Conservation (phyloP, 352 stramenopile genomes). For the Pythium brachiatum region DNA sequence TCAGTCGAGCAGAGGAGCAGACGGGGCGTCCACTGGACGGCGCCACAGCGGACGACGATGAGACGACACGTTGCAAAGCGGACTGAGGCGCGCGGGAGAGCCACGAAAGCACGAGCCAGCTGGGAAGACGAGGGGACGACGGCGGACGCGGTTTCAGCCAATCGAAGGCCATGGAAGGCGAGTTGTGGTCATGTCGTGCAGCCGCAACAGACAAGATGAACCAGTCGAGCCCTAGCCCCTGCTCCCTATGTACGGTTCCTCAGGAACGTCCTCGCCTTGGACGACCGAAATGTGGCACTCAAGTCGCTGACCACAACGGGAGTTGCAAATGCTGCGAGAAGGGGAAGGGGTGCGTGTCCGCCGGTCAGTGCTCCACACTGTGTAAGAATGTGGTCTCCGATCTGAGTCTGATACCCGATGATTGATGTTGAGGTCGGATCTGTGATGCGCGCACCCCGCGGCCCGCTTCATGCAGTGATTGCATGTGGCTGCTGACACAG, state of each 20-base stretch:
- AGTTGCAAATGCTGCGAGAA: background rate
- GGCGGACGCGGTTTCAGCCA: slow-evolving; percentile 6
- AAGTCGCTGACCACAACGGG: background rate
- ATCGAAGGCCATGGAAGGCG: background rate
- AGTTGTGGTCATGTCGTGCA: slow-evolving; percentile 19
- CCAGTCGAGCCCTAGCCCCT: slow-evolving; percentile 22
- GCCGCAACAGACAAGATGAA: slow-evolving; percentile 20
- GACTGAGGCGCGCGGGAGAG: slow-evolving; percentile 3
- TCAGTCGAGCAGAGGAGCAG: background rate
- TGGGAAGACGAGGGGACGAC: slow-evolving; percentile 11
- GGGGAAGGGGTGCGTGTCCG: no score
- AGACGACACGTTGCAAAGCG: background rate
- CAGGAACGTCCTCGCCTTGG: background rate
- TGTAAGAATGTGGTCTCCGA: no score
- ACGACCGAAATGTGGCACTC: background rate
- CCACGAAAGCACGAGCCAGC: slow-evolving; percentile 4
- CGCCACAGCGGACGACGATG: background rate
- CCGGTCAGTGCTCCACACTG: no score
- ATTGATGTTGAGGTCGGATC: background rate
- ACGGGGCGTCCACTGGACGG: background rate
- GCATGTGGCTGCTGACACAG: no score
- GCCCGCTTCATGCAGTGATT: no score
- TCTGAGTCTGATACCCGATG: background rate
- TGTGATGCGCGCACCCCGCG: no score
- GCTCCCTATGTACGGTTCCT: slow-evolving; percentile 26